A percentile compares a stretch with the other conserved stretches of the same genome.
Evolutionary conservation across 164 flowering plant genomes (phyloP).

Genomic region (Nelumbo lutea): DNA sequence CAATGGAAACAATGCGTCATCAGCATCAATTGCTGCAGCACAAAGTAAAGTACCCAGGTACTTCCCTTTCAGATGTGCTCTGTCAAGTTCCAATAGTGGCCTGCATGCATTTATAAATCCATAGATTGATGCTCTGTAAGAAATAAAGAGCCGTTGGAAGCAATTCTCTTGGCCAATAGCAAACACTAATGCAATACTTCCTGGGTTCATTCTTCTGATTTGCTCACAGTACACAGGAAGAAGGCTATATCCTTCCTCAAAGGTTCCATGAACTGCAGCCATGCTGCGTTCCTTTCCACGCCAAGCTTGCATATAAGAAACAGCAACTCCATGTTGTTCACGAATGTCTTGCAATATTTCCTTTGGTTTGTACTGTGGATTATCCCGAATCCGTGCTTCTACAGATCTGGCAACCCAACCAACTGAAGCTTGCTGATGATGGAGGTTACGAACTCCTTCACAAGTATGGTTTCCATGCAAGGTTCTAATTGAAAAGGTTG

Average conservation of each 20-base stretch:
- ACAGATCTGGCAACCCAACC: conserved; percentile 99
- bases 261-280: conserved; percentile 88
- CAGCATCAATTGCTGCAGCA: conserved; percentile 79
- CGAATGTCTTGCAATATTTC: conserved; percentile 52
- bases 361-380: no score
- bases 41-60: conserved; percentile 52
- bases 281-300: conserved; percentile 98
- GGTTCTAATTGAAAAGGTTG: conserved; percentile 84
- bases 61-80: conserved; percentile 54
- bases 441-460: conserved; percentile 85
- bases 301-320: conserved; percentile 99
- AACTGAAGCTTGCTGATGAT: conserved; percentile 96
- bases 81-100: conserved; percentile 89
- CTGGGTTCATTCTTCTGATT: conserved; percentile 32
- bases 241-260: conserved; percentile 55
- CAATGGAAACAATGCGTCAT: conserved; percentile 76
- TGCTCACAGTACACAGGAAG: conserved; percentile 32
- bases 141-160: conserved; percentile 82
- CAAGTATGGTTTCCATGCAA: conserved; percentile 87
- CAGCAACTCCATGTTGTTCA: conserved; percentile 94
- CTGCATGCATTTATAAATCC: conserved; percentile 90
- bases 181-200: conserved; percentile 73
- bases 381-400: conserved; percentile 64
- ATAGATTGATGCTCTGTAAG: conserved; percentile 86
- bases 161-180: conserved; percentile 83